Conservation (phyloP, 129 eudicot genomes). For the Calendula officinalis region DNA sequence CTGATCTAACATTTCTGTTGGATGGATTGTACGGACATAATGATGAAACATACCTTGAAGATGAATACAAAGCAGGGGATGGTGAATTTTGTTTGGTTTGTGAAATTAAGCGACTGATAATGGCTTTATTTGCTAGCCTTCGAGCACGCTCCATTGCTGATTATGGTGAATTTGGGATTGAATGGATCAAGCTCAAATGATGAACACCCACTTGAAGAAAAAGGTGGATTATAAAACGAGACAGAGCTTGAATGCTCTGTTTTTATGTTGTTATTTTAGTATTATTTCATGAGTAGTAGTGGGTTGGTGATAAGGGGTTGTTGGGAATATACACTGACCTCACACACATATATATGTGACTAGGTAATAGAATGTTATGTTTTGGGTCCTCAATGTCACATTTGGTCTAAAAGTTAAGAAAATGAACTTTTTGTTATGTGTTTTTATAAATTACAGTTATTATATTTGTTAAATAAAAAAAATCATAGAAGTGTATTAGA, state of each 20-base stretch:
- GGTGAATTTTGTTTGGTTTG: slow-evolving; percentile 47
- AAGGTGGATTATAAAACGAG: background rate
- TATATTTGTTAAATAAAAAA: too few relatives aligned
- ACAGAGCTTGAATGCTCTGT: slow-evolving; percentile 16
- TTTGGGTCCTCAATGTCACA: slow-evolving; percentile 16
- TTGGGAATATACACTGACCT: slow-evolving; percentile 19
- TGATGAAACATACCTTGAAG: slow-evolving; percentile 65
- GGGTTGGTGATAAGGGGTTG: slow-evolving; percentile 55
- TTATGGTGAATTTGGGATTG: background rate
- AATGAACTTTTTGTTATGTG: background rate
- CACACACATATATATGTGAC: slow-evolving; percentile 2
- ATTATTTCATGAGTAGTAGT: slow-evolving; percentile 27
- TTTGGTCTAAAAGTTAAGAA: background rate
- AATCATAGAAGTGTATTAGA: too few relatives aligned
- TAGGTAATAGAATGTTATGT: slow-evolving; percentile 5
- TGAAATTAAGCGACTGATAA: slow-evolving; percentile 57
- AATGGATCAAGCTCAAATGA: slow-evolving; percentile 7
- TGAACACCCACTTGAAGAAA: background rate
- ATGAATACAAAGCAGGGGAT: slow-evolving; percentile 32
- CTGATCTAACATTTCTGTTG: slow-evolving; percentile 20
- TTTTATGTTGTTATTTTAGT: slow-evolving; percentile 20
- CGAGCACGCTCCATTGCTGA: slow-evolving; percentile 80
- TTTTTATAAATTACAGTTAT: background rate
- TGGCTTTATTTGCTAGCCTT: slow-evolving; percentile 54
- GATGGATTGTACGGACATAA: slow-evolving; percentile 28